A percentile compares a stretch with the other conserved stretches of the same genome.
phyloP scores from a whole-genome alignment of 1,284 basidiomycete genomes.

The Sphaerobolus stellatus region DNA sequence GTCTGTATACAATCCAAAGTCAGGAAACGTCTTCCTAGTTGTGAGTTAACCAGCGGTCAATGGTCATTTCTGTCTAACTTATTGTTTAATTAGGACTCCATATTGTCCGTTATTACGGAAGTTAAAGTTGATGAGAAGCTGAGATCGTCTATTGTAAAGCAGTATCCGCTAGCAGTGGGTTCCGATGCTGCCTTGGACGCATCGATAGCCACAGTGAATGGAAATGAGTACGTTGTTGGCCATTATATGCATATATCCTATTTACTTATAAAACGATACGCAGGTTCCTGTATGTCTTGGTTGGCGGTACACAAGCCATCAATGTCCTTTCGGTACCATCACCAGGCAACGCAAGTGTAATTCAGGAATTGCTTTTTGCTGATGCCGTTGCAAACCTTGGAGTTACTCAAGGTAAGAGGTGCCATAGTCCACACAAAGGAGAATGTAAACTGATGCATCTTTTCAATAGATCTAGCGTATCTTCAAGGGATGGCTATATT shows the following conservation, averaged over 20 bases:
- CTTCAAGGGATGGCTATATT: too few relatives aligned
- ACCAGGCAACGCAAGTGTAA: conserved; percentile 37
- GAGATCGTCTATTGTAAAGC: conserved; percentile 44
- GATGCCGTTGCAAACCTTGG: too few relatives aligned
- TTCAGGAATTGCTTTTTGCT: conserved; percentile 45
- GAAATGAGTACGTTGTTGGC: conserved; percentile 42
- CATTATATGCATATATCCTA: background rate
- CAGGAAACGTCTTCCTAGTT: conserved; percentile 49
- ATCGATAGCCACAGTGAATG: conserved; percentile 41
- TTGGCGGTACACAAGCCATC: conserved; percentile 40
- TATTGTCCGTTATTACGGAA: conserved; percentile 45
- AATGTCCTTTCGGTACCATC: conserved; percentile 42
- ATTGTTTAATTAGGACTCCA: conserved; percentile 32
- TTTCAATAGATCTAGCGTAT: too few relatives aligned
- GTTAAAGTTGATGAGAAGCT: conserved; percentile 46
- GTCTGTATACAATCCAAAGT: conserved; percentile 45
- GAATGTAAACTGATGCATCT: too few relatives aligned
- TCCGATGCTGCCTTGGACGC: conserved; percentile 48
- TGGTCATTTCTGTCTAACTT: too few relatives aligned
- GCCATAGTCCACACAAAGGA: too few relatives aligned
- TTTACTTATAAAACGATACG: background rate
- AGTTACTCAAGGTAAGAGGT: too few relatives aligned
- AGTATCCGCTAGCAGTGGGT: conserved; percentile 40
- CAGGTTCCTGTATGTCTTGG: conserved; percentile 47
- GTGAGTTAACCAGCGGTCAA: background rate